Conservation (phyloP, 78 protist species). For the Dictyostelium firmibasis region DNA sequence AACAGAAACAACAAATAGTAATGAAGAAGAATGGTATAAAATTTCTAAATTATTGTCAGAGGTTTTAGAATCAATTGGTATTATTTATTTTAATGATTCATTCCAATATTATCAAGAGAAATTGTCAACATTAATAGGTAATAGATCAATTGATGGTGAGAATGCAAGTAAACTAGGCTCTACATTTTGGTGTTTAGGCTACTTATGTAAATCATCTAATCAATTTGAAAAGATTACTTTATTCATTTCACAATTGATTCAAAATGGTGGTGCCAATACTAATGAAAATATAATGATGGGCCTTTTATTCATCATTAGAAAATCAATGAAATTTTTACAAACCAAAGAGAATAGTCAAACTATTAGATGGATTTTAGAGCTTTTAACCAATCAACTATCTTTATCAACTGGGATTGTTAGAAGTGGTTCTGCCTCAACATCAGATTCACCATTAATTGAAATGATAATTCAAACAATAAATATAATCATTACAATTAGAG, state of each 20-base stretch:
- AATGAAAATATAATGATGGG: not conserved
- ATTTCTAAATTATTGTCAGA: not conserved
- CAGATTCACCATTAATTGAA: not conserved
- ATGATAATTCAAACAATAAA: not conserved
- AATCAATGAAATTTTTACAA: not conserved
- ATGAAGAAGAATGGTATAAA: not conserved
- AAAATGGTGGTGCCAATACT: not conserved
- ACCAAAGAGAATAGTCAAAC: not conserved
- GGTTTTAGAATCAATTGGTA: not conserved
- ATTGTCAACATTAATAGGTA: not conserved
- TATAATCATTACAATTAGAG: not conserved
- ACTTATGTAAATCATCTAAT: not conserved
- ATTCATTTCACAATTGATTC: not conserved
- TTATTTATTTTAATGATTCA: not conserved
- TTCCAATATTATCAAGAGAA: not conserved
- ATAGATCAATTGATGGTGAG: not conserved
- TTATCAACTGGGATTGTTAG: not conserved
- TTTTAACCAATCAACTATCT: not conserved
- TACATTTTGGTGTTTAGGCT: slow-evolving; percentile 19
- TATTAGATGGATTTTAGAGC: not conserved
- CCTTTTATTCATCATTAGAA: slow-evolving; percentile 1
- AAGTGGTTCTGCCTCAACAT: not conserved
- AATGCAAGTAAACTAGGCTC: slow-evolving; percentile 12
- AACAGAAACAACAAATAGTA: not conserved
- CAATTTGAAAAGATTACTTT: not conserved